These are phyloP conservation scores for Aspergillus taichungensis DNA, from an alignment of 495 filamentous ascomycete genomes.

Conservation along the genomic window DNA sequence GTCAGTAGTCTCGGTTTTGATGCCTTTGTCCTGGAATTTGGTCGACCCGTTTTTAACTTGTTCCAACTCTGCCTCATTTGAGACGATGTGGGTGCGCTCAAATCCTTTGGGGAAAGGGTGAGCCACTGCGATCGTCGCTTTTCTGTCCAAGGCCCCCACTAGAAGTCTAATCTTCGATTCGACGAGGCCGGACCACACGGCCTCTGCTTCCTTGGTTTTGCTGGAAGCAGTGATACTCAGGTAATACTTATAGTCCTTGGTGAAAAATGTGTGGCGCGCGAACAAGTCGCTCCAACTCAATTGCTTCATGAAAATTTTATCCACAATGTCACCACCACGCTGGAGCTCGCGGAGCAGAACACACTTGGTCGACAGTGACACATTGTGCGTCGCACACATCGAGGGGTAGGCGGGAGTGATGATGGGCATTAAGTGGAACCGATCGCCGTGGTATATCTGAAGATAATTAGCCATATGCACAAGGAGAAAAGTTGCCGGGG, in stretches of 20 bases:
- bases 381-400: slow-evolving; percentile 94
- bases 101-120: slow-evolving; percentile 93
- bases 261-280: slow-evolving; percentile 83
- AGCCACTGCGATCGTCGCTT: slow-evolving; percentile 67
- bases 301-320: slow-evolving; percentile 67
- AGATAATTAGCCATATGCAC: background rate
- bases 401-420: slow-evolving; percentile 94
- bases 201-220: slow-evolving; percentile 73
- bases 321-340: slow-evolving; percentile 66
- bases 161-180: slow-evolving; percentile 86
- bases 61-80: slow-evolving; percentile 59
- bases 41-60: slow-evolving; percentile 64
- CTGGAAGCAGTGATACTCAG: slow-evolving; percentile 81
- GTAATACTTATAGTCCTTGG: slow-evolving; percentile 86
- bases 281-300: slow-evolving; percentile 83
- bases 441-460: slow-evolving; percentile 72
- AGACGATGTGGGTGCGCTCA: slow-evolving; percentile 67
- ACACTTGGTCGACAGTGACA: slow-evolving; percentile 73
- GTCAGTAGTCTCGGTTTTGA: slow-evolving; percentile 51
- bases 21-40: slow-evolving; percentile 53
- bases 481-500: background rate
- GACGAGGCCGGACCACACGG: slow-evolving; percentile 82
- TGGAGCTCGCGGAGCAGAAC: slow-evolving; percentile 77
- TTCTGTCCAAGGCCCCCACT: slow-evolving; percentile 66
- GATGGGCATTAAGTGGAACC: slow-evolving; percentile 87